phyloP scores from a whole-genome alignment of 2,329 filamentous ascomycete species.

The Trichoderma pleuroti region DNA sequence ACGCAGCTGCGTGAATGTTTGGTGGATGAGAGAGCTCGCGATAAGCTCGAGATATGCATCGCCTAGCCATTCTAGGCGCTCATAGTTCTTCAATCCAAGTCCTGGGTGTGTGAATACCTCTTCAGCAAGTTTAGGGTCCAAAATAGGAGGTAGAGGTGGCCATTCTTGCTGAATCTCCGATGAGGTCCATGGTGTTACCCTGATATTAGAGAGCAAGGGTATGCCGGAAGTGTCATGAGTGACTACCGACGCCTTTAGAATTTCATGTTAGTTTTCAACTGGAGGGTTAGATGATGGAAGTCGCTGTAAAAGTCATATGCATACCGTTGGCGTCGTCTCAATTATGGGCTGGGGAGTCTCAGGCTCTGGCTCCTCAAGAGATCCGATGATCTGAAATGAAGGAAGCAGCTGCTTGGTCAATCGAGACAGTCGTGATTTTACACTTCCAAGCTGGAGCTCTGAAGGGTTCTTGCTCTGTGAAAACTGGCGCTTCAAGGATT shows the following conservation, averaged over 20 bases:
- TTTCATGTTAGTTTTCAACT: not conserved
- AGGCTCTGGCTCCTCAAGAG: not conserved
- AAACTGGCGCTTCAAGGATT: constrained; percentile 31
- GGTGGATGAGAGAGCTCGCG: constrained; percentile 70
- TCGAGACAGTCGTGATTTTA: constrained; percentile 20
- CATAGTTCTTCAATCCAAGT: constrained; percentile 53
- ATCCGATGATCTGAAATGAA: constrained; percentile 23
- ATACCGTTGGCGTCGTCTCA: not conserved
- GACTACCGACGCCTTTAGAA: not conserved
- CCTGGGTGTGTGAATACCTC: constrained; percentile 67
- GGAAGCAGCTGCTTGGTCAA: constrained; percentile 30
- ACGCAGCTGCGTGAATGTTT: constrained; percentile 62
- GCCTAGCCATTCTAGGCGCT: constrained; percentile 82
- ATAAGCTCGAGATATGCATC: constrained; percentile 82
- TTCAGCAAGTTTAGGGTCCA: constrained; percentile 55
- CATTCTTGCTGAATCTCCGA: constrained; percentile 46
- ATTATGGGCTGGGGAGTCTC: not conserved
- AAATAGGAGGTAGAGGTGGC: constrained; percentile 60
- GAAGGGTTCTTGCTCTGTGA: constrained; percentile 22
- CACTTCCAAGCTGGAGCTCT: not conserved
- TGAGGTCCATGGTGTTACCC: constrained; percentile 47
- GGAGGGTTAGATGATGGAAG: too few relatives aligned
- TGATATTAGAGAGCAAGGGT: constrained; percentile 17
- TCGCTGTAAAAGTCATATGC: not conserved
- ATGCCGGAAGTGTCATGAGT: not conserved